phyloP scores from a whole-genome alignment of 2,329 filamentous ascomycete species.

The Trichoderma sp. region DNA sequence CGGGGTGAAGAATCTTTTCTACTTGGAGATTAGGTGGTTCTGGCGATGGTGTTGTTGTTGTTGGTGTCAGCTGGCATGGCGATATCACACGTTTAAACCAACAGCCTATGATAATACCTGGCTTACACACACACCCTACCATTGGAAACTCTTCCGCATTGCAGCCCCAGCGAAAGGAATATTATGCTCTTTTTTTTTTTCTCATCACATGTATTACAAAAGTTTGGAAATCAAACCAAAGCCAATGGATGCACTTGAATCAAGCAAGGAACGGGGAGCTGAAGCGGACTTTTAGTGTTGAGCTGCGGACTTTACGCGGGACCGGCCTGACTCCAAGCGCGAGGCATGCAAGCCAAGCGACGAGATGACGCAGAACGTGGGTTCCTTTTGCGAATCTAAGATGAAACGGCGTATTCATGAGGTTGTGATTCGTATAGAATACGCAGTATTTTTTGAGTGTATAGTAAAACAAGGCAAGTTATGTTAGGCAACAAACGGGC shows the following conservation, averaged over 20 bases:
- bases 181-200: neutral
- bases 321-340: neutral
- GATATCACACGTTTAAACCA: neutral
- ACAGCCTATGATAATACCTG: neutral
- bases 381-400: neutral
- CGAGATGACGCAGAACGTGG: neutral
- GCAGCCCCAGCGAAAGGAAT: neutral
- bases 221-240: neutral
- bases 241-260: neutral
- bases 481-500: neutral
- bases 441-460: neutral
- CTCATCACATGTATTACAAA: neutral
- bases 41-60: neutral
- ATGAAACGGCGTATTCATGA: neutral
- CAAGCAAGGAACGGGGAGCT: neutral
- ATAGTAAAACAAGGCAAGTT: too few species aligned
- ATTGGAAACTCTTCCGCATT: neutral
- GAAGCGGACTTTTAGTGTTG: neutral
- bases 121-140: neutral
- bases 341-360: neutral
- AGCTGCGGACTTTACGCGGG: neutral
- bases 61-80: neutral
- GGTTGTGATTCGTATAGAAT: neutral
- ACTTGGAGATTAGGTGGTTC: neutral
- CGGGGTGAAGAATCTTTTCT: slow-evolving; percentile 37